Base-by-base conservation (phyloP, 1,139 yeast genomes). In the Komagataea norvegica region DNA sequence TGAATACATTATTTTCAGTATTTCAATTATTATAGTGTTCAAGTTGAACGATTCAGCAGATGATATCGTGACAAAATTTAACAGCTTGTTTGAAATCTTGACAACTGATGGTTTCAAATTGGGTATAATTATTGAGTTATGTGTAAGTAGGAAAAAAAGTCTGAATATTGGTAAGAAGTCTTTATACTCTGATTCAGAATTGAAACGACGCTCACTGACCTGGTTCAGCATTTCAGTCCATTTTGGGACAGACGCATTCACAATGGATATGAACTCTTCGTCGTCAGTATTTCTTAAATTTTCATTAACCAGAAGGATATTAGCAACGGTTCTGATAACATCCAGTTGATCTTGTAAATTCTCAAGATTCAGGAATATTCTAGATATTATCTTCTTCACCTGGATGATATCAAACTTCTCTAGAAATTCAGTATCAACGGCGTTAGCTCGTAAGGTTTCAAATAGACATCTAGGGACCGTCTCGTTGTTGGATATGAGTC, bases 111-210 rank as follows among this genome's bases (percentile, higher is more conserved):
- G 27, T 17, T 36, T 34, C 9, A 52, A 36, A 13, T 30, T 23
- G 6, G 40, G 35, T 6, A 49, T 20, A 6, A 49, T 26, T 1
- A 25, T n/a, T 2, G 27, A 31, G 16, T 50, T 48, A 14, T 49
- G 53, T 3, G 48, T 29, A 9, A 52, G 35, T 13, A 52, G 34
- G 40, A 46, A 53, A 31, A 44, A 46, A n/a, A 51, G 34, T 26
- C 57, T 43, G 26, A 53, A 51, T 6, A 53, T 51, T n/a, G 57
- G 57, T 6, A 52, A 31, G 24, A 41, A 51, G 8, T 46, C 49
- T n/a, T 45, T 40, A 31, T 46, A 52, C 21, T 52, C 48, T 10
- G 45, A 32, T 29, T 51, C 55, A 1, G 54, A 42, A 33, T 47
- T 48, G 25, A 53, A 48, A 15, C 38, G 43, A 10, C 49, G 47